Base-by-base conservation (phyloP, 805 yeast species). In the Pichia californica region DNA sequence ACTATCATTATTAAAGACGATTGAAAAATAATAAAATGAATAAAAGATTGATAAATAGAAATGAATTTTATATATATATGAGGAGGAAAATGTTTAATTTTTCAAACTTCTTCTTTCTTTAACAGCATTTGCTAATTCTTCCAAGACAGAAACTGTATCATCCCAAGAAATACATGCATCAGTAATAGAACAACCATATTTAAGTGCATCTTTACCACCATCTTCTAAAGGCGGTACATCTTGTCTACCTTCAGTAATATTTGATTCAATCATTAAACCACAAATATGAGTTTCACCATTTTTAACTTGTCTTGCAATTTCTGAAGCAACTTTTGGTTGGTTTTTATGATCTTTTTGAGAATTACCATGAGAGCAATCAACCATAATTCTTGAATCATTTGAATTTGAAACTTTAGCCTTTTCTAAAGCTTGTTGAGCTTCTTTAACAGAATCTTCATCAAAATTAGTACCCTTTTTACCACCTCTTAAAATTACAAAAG, bases 301-400 rank as follows among this genome's bases (percentile, higher is more conserved):
- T 14, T 77, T 65, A 40, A 93, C 65, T 67, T 93, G 99, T 50
- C 81, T 81, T 49, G 88, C 84, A 46, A 93, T 79, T 35, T 69
- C 75, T 21, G 76, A 74, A 21, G 89, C 88, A 13, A 91, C 99
- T 59, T 73, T 77, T 37, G 98, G 97, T 71, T 91, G 99, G 67
- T 91, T 91, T 61, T 77, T 77, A 77, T 81, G 89, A 66, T 91
- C 83, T 63, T 91, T 91, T 61, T 74, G 79, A 30, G 96, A 87
- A 73, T 91, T 91, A 51, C 97, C 99, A 62, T 91, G 99, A 32
- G 97, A 88, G 66, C 97, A 93, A 67, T 91, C 99, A 51, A 91
- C 79, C 98, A 91, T 93, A 57, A 89, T 82, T 58, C 91, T 75
- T 46, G 83, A 76, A 38, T 60, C 63, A 40, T 76, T 73, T 11